phyloP scores from a whole-genome alignment of 371 early-diverging fungal genomes.

The Mortierella polycephala region DNA sequence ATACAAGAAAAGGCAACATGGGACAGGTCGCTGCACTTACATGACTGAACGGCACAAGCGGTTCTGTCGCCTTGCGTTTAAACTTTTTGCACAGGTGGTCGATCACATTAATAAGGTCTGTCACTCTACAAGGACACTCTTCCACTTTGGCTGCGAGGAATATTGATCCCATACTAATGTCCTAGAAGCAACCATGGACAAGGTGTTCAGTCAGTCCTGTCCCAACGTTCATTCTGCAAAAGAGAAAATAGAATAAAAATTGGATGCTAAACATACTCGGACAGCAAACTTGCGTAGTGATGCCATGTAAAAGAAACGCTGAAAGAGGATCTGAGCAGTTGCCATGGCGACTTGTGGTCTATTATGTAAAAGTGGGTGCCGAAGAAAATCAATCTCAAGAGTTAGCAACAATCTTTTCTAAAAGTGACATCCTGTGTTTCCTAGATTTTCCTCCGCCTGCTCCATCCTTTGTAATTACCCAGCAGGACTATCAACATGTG shows the following conservation, averaged over 20 bases:
- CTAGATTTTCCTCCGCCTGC: no score
- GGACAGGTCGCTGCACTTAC: conserved; percentile 40
- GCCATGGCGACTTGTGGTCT: conserved; percentile 96
- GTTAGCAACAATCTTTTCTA: background rate
- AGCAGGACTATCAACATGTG: no score
- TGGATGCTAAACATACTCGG: conserved; percentile 60
- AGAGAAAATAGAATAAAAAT: background rate
- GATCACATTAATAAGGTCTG: conserved; percentile 83
- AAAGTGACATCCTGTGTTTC: background rate
- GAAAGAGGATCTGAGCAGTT: conserved; percentile 94
- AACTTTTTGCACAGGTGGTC: conserved; percentile 72
- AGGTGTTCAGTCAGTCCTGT: no score
- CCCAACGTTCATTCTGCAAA: no score
- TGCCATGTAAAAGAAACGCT: conserved; percentile 90
- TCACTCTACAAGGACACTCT: conserved; percentile 81
- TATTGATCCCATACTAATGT: conserved; percentile 85
- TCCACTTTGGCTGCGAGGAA: conserved; percentile 94
- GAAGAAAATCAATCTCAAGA: background rate
- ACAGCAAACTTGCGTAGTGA: conserved; percentile 78
- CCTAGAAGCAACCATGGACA: conserved; percentile 56
- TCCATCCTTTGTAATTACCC: no score
- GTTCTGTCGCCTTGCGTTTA: conserved; percentile 61
- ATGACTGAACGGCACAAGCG: conserved; percentile 70
- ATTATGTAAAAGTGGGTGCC: background rate
- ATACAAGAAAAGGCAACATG: background rate